phyloP scores from a whole-genome alignment of 1,284 basidiomycete species.

The Papiliotrema fonsecae region DNA sequence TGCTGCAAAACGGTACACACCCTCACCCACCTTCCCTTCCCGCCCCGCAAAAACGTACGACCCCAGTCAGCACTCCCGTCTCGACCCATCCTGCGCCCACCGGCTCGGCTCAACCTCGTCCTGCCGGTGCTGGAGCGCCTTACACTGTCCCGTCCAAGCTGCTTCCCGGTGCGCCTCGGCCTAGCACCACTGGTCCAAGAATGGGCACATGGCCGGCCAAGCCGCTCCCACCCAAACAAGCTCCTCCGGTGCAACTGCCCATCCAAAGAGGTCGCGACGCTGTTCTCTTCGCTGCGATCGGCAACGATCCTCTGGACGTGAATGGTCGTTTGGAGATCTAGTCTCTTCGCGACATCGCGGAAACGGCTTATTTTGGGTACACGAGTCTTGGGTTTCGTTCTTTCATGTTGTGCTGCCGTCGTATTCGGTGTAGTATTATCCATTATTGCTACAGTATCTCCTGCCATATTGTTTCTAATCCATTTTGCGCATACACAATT shows the following conservation, averaged over 20 bases:
- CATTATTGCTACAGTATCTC: too few species aligned
- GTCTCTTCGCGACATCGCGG: neutral
- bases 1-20: constrained; percentile 80
- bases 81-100: too few species aligned
- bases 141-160: constrained; percentile 3
- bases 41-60: constrained; percentile 11
- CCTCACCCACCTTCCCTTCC: constrained; percentile 39
- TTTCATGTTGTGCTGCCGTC: neutral
- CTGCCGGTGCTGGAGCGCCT: constrained; percentile 1
- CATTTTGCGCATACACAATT: too few species aligned
- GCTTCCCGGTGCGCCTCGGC: neutral
- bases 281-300: constrained; percentile 6
- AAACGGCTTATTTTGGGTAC: neutral
- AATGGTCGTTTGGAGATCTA: constrained; percentile 7
- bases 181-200: neutral
- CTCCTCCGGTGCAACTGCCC: constrained; percentile 4
- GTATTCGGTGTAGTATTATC: neutral
- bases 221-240: constrained; percentile 2
- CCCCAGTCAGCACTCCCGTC: neutral
- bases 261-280: constrained; percentile 6
- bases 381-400: neutral
- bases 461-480: too few species aligned
- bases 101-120: neutral
- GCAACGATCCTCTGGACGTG: constrained; percentile 7
- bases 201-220: constrained; percentile 9